These are phyloP conservation scores for Byssoonygena ceratinophila DNA, from an alignment of 2,329 filamentous ascomycete species.

Conservation along the genomic window DNA sequence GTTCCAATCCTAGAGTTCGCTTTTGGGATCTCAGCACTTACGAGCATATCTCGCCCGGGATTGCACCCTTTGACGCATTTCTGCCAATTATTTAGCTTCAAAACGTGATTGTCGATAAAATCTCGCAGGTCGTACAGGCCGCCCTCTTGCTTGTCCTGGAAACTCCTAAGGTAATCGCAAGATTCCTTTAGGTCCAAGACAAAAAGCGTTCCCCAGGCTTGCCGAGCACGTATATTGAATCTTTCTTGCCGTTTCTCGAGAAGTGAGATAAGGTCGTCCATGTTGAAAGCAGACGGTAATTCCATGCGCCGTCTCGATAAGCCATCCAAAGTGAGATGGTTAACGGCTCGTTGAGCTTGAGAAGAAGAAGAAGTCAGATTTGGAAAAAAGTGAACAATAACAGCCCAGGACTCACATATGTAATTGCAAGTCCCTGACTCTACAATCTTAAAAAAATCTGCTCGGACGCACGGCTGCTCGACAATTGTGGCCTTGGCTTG, in stretches of 20 bases:
- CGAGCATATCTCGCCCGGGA: slow-evolving; percentile 33
- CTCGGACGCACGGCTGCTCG: slow-evolving; percentile 36
- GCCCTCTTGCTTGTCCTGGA: slow-evolving; percentile 32
- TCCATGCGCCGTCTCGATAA: slow-evolving; percentile 31
- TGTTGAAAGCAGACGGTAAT: slow-evolving; percentile 33
- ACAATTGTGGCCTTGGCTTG: slow-evolving; percentile 28
- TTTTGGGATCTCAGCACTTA: slow-evolving; percentile 22
- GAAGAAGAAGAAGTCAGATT: slow-evolving; percentile 1
- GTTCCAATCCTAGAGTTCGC: not conserved
- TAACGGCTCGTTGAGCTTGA: slow-evolving; percentile 35
- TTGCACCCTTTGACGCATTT: slow-evolving; percentile 34
- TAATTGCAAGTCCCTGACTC: slow-evolving; percentile 39
- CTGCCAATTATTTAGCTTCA: slow-evolving; percentile 38
- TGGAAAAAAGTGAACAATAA: not conserved
- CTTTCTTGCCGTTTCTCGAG: slow-evolving; percentile 31
- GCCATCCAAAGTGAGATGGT: slow-evolving; percentile 32
- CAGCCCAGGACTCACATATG: slow-evolving; percentile 29
- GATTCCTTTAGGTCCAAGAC: slow-evolving; percentile 35
- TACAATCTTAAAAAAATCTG: slow-evolving; percentile 37
- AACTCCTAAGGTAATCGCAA: slow-evolving; percentile 31
- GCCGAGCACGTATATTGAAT: slow-evolving; percentile 37
- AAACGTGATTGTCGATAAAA: slow-evolving; percentile 37
- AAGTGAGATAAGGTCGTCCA: slow-evolving; percentile 30
- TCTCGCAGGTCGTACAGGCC: slow-evolving; percentile 32
- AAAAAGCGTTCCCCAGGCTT: slow-evolving; percentile 35